phyloP scores from a whole-genome alignment of 1,284 basidiomycete species.

The Chiua sp. region DNA sequence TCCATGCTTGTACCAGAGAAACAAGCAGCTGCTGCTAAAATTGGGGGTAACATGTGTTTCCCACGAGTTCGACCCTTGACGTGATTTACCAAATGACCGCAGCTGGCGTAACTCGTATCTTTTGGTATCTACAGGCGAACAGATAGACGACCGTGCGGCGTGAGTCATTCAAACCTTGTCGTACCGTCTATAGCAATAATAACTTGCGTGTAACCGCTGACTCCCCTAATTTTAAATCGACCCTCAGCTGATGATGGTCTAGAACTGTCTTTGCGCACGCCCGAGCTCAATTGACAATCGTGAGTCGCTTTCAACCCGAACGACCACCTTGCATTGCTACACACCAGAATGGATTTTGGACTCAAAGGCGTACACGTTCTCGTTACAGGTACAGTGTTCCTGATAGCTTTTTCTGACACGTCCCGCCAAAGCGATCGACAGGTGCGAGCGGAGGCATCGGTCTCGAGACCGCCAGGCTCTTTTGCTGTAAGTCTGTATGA shows the following conservation, averaged over 20 bases:
- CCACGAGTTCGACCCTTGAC: slow-evolving; percentile 8
- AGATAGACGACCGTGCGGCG: too few relatives aligned
- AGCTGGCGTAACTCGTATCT: too few relatives aligned
- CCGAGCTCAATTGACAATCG: not conserved
- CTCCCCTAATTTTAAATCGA: slow-evolving; percentile 2
- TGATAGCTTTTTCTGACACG: not conserved
- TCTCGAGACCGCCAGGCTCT: slow-evolving; percentile 57
- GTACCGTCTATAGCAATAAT: too few relatives aligned
- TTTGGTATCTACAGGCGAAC: too few relatives aligned
- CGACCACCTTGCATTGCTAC: not conserved
- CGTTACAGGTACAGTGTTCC: slow-evolving; percentile 40
- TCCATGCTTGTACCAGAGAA: slow-evolving; percentile 20
- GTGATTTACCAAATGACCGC: too few relatives aligned
- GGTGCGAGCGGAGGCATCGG: slow-evolving; percentile 76
- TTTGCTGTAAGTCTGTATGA: slow-evolving; percentile 48
- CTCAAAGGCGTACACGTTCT: slow-evolving; percentile 45
- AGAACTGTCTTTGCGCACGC: slow-evolving; percentile 18
- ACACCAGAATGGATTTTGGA: slow-evolving; percentile 41
- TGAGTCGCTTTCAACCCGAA: not conserved
- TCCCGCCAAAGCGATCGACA: slow-evolving; percentile 23
- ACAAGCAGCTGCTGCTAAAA: not conserved
- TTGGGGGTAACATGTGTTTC: slow-evolving; percentile 9
- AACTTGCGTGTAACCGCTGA: slow-evolving; percentile 2
- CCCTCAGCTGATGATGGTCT: slow-evolving; percentile 10
- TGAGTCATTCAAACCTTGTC: too few relatives aligned